These are phyloP conservation scores for Gastrolobium bilobum DNA, from an alignment of 306 rosid genomes.

Conservation along the genomic window DNA sequence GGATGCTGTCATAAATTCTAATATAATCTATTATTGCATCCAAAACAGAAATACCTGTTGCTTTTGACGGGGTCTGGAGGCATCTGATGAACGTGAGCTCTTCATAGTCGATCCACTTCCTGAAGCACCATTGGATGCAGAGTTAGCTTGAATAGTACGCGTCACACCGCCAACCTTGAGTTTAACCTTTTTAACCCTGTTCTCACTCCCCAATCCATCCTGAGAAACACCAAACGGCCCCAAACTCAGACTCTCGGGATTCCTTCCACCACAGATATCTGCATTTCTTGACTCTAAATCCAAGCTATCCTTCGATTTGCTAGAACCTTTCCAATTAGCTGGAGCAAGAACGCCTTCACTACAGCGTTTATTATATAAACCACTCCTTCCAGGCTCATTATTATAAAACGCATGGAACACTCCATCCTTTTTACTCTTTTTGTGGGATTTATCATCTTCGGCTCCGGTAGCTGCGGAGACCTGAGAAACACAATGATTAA, in stretches of 20 bases:
- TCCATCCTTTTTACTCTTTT: slow-evolving; percentile 62
- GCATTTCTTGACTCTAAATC: slow-evolving; percentile 60
- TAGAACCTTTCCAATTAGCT: slow-evolving; percentile 85
- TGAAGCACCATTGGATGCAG: slow-evolving; percentile 70
- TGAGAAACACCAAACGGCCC: slow-evolving; percentile 62
- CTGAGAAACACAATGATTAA: slow-evolving; percentile 67
- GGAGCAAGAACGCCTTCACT: slow-evolving; percentile 96
- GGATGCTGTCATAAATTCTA: slow-evolving; percentile 2
- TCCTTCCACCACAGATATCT: slow-evolving; percentile 62
- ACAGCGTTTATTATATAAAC: slow-evolving; percentile 64
- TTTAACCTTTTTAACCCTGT: slow-evolving; percentile 82
- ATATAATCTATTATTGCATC: slow-evolving; percentile 23
- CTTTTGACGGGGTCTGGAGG: slow-evolving; percentile 63
- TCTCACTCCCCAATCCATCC: slow-evolving; percentile 76
- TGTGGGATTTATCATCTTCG: slow-evolving; percentile 57
- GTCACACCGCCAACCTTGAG: slow-evolving; percentile 88
- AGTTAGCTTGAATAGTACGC: slow-evolving; percentile 80
- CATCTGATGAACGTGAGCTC: slow-evolving; percentile 64
- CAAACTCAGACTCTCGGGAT: slow-evolving; percentile 62
- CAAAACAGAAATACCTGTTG: slow-evolving; percentile 66
- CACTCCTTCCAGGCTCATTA: slow-evolving; percentile 61
- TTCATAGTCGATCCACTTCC: slow-evolving; percentile 61
- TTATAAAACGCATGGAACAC: slow-evolving; percentile 63
- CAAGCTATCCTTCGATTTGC: slow-evolving; percentile 56
- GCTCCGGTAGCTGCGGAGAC: slow-evolving; percentile 51